Evolutionary conservation across 78 protist genomes (phyloP).

Genomic region (Cavenderia fasciculata): DNA sequence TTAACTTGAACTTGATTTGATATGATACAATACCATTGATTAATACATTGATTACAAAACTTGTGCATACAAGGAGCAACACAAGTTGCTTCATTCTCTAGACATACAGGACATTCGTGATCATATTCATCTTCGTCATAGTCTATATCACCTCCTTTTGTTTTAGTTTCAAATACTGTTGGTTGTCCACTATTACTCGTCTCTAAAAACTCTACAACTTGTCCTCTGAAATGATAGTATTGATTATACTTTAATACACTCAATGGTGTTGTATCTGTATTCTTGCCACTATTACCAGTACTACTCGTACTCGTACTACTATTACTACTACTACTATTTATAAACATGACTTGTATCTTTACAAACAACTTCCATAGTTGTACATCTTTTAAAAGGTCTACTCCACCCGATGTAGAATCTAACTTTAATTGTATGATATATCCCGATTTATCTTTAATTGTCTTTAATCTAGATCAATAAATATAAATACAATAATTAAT

Average conservation of each 20-base stretch:
- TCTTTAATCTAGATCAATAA: background rate
- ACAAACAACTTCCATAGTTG: slow-evolving; percentile 3
- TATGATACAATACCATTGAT: too few relatives aligned
- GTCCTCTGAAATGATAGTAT: background rate
- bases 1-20: too few relatives aligned
- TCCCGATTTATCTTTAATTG: background rate
- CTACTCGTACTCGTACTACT: background rate
- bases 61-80: background rate
- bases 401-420: background rate
- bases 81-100: background rate
- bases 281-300: background rate
- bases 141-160: slow-evolving; percentile 2
- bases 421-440: background rate
- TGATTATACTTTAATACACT: background rate
- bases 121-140: background rate
- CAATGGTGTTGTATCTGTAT: too few relatives aligned
- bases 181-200: background rate
- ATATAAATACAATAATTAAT: background rate
- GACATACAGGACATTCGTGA: background rate
- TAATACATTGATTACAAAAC: background rate
- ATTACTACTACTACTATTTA: background rate
- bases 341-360: background rate
- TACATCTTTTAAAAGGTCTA: background rate
- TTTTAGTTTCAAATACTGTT: background rate
- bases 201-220: background rate